Evolutionary conservation across 345 rosid species (phyloP).

Genomic region (Pistacia vera): DNA sequence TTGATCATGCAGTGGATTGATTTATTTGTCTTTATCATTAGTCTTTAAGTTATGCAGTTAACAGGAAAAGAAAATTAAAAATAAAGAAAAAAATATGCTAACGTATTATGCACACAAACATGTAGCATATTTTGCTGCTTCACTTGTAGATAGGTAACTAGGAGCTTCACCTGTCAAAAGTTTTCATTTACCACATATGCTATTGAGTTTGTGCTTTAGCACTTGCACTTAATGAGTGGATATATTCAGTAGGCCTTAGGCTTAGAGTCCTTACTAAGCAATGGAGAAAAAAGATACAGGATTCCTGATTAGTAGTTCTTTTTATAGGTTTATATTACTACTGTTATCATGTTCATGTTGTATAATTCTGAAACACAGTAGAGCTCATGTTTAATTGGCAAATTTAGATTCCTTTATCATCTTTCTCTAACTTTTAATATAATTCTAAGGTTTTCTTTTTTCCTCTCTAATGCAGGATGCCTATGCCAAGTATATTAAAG

Average conservation of each 20-base stretch:
- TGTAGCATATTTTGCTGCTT: not conserved
- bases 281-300: not conserved
- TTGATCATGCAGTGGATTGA: not conserved
- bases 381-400: not conserved
- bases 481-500: slow-evolving; percentile 72
- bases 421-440: not conserved
- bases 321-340: slow-evolving; percentile 1
- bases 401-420: slow-evolving; percentile 2
- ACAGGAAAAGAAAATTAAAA: not conserved
- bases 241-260: not conserved
- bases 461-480: slow-evolving; percentile 48
- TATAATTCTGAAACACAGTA: not conserved
- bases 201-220: not conserved
- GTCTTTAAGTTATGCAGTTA: not conserved
- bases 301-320: not conserved
- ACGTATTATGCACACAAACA: no score
- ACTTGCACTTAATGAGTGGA: not conserved
- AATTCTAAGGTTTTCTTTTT: slow-evolving; percentile 1
- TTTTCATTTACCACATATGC: not conserved
- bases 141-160: not conserved
- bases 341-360: no score
- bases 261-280: not conserved
- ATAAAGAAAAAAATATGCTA: no score
- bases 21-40: not conserved
- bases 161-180: no score